Evolutionary conservation across 2,329 filamentous ascomycete species (phyloP).

Genomic region (Fusarium azukiicola): DNA sequence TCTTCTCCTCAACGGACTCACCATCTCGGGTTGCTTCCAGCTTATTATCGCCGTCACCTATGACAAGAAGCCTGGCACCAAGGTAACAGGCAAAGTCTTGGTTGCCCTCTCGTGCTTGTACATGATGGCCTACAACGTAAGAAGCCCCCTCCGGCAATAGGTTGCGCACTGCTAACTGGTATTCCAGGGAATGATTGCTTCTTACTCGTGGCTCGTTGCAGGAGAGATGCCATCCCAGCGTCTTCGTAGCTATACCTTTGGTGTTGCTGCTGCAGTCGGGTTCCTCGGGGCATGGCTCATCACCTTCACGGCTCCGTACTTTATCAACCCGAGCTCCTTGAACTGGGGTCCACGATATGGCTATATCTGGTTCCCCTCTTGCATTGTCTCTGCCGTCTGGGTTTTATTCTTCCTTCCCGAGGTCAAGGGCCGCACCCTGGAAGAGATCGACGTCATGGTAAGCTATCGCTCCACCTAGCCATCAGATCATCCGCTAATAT

Average conservation of each 20-base stretch:
- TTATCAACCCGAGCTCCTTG: constrained; percentile 48
- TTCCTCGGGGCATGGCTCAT: constrained; percentile 51
- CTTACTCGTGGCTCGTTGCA: constrained; percentile 50
- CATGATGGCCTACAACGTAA: constrained; percentile 50
- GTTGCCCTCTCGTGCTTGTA: constrained; percentile 50
- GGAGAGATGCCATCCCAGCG: constrained; percentile 51
- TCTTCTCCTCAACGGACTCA: constrained; percentile 33
- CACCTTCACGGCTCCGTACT: constrained; percentile 50
- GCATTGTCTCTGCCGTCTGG: constrained; percentile 44
- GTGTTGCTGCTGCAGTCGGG: constrained; percentile 42
- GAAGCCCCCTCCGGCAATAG: fast-evolving
- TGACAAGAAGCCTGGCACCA: constrained; percentile 40
- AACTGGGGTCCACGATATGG: constrained; percentile 52
- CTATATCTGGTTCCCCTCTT: constrained; percentile 51
- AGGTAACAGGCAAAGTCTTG: constrained; percentile 42
- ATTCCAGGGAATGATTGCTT: constrained; percentile 49
- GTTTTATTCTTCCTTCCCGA: constrained; percentile 49
- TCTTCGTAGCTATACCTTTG: constrained; percentile 50
- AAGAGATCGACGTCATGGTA: constrained; percentile 50
- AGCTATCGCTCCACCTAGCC: background rate
- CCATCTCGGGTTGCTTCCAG: constrained; percentile 43
- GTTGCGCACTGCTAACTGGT: fast-evolving
- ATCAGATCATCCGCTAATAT: background rate
- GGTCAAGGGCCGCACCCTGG: constrained; percentile 47
- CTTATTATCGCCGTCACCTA: constrained; percentile 48